Conservation (phyloP, 345 rosid species). For the Heritiera fomes region DNA sequence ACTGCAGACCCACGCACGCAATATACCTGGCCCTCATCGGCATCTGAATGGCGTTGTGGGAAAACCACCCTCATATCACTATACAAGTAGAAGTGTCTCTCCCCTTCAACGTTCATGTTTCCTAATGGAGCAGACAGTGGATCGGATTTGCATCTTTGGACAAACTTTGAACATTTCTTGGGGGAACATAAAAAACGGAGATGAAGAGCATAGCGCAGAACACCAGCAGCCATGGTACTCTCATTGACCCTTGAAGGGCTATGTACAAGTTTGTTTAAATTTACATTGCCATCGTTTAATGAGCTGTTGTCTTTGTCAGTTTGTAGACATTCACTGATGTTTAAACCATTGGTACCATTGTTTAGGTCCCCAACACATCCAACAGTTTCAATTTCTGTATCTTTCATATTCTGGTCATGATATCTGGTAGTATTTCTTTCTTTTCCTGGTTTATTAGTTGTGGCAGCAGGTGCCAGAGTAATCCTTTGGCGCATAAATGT, state of each 20-base stretch:
- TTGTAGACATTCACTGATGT: conserved; percentile 7
- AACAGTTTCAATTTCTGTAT: conserved; percentile 26
- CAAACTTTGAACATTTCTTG: conserved; percentile 55
- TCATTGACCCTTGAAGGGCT: conserved; percentile 50
- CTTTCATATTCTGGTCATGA: conserved; percentile 21
- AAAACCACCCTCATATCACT: conserved; percentile 86
- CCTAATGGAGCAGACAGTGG: conserved; percentile 37
- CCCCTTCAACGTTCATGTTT: conserved; percentile 43
- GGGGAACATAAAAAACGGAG: conserved; percentile 70
- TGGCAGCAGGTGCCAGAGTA: conserved; percentile 60
- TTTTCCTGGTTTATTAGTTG: conserved; percentile 30
- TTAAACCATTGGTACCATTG: conserved; percentile 13
- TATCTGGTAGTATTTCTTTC: conserved; percentile 24
- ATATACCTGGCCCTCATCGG: conserved; percentile 95
- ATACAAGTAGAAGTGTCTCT: conserved; percentile 78
- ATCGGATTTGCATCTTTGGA: conserved; percentile 49
- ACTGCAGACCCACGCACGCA: neutral
- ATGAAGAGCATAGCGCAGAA: conserved; percentile 89
- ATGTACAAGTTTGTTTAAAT: conserved; percentile 28
- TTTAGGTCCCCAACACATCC: conserved; percentile 7
- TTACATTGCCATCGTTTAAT: conserved; percentile 24
- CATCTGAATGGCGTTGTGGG: conserved; percentile 93
- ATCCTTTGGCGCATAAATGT: conserved; percentile 93
- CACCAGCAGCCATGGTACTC: conserved; percentile 53
- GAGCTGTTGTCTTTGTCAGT: conserved; percentile 18